Evolutionary conservation across 2,329 filamentous ascomycete species (phyloP).

Genomic region (Neophaeococcomyces aloes): DNA sequence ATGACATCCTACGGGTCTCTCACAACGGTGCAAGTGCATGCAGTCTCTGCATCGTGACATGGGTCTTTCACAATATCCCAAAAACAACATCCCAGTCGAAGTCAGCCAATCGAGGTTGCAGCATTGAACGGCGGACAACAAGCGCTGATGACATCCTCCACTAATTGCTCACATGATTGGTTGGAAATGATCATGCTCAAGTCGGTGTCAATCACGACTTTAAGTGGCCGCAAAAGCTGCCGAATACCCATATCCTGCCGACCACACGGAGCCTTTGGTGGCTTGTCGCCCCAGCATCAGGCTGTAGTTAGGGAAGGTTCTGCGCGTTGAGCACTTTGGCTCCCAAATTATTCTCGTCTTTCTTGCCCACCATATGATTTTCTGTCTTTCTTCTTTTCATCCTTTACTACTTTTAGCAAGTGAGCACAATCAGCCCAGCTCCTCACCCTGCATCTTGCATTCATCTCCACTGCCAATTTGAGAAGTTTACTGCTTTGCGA

Average conservation of each 20-base stretch:
- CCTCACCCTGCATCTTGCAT: neutral
- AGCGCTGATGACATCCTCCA: too few species aligned
- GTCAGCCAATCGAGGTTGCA: too few species aligned
- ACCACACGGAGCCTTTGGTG: neutral
- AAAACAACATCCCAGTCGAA: too few species aligned
- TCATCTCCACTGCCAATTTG: neutral
- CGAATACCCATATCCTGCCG: neutral
- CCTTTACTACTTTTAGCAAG: neutral
- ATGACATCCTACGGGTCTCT: too few species aligned
- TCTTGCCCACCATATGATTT: conserved; percentile 4
- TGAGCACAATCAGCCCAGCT: neutral
- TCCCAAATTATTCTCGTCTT: neutral
- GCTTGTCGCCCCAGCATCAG: neutral
- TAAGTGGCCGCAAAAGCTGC: neutral
- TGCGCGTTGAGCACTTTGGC: neutral
- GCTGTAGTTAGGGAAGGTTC: conserved; percentile 2
- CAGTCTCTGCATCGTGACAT: too few species aligned
- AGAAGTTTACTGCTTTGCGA: too few species aligned
- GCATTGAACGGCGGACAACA: too few species aligned
- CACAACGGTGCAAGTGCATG: too few species aligned
- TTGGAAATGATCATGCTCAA: too few species aligned
- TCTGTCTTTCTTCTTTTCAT: neutral
- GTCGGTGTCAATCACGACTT: too few species aligned
- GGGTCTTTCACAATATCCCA: too few species aligned
- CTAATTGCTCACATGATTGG: too few species aligned